Evolutionary conservation across 805 yeast genomes (phyloP), one percentile per base, ranked within the genome.

Genomic region (Teunomyces cretensis): DNA sequence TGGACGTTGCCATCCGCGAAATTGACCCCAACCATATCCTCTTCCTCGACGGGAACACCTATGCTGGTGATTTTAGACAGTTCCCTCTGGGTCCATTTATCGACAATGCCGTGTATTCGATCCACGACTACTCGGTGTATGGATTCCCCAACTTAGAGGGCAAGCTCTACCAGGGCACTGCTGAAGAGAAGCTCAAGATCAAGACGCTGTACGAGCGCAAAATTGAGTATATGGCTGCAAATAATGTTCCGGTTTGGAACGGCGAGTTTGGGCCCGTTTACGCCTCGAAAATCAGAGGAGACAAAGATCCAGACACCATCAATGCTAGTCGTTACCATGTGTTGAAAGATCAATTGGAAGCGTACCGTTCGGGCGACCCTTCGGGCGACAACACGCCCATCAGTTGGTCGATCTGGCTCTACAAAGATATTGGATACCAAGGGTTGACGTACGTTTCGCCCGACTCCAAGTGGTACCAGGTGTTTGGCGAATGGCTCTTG

Each of bases 191-290:
- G 42, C 60, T 46, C 28, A 70, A 67, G 53, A 50, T 76, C 43
- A 51, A 60, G 44, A 43, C 45, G n/a, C 74, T 67, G 50, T 76
- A 72, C 52, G 57, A 67, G 33, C 56, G 78, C 40, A 76, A 76
- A 55, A 55, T 75, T 47, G 72, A 73, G 48, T 72, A 64, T 56
- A 72, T 72, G 70, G 52, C 50, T 32, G 49, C 64, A 30, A 53
- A 62, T 47, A 54, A 66, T 11, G 77, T 75, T 8, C 79, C 81
- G 2, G 78, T 76, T 14, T 76, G 81, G 81, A 74, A 75, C 55
- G 80, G 80, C 26, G 78, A 76, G 56, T 74, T 76, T 55, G 79
- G 81, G 28, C 79, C 80, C 7, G 78, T 76, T 30, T 74, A 74
- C 53, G 71, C 76, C 13, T 63, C 75, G 9, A 57, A 65, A 19